phyloP scores from a whole-genome alignment of 176 grass and related monocot species.

The Rhynchospora tenuis region DNA sequence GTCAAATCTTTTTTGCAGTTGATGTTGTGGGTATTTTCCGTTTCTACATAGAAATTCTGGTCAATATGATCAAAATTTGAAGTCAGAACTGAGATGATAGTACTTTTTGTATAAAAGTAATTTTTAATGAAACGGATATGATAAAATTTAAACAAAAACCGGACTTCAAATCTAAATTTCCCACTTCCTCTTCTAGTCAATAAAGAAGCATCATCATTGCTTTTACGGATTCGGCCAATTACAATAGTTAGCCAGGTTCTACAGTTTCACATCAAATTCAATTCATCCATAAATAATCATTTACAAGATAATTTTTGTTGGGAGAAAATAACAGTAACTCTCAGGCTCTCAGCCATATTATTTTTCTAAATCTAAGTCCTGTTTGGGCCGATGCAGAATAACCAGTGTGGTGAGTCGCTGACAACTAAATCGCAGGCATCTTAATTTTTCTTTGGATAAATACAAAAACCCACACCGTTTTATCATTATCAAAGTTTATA shows the following conservation, averaged over 20 bases:
- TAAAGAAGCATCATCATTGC: background rate
- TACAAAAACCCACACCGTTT: background rate
- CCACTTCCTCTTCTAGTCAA: background rate
- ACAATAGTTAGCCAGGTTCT: background rate
- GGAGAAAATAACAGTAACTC: background rate
- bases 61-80: background rate
- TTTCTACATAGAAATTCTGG: background rate
- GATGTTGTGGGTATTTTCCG: background rate
- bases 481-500: background rate
- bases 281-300: background rate
- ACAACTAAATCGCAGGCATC: background rate
- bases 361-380: background rate
- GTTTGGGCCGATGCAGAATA: background rate
- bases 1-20: background rate
- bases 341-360: background rate
- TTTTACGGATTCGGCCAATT: background rate
- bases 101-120: no score
- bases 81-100: no score
- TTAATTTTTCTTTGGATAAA: background rate
- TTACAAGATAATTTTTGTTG: background rate
- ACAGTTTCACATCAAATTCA: background rate
- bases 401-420: background rate
- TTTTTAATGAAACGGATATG: no score
- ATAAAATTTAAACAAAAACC: no score
- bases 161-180: no score